phyloP scores from a whole-genome alignment of 2,329 filamentous ascomycete species.

The Trematosphaeria pertusa region DNA sequence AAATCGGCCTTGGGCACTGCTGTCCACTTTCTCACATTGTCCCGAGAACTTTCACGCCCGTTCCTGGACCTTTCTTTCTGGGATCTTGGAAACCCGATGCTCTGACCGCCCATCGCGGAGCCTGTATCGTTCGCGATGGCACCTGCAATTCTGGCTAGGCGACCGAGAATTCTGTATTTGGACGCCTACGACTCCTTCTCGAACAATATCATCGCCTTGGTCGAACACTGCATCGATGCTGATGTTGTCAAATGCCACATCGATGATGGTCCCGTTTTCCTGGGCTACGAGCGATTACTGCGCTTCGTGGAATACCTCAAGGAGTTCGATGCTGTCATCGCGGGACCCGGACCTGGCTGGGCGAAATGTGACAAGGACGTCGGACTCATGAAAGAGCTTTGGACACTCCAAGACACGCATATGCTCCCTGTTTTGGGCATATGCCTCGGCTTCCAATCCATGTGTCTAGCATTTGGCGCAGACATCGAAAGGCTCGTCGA shows the following conservation, averaged over 20 bases:
- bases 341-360: conserved; percentile 88
- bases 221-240: conserved; percentile 72
- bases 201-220: conserved; percentile 87
- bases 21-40: not conserved
- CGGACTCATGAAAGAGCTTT: conserved; percentile 80
- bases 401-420: conserved; percentile 67
- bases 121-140: conserved; percentile 29
- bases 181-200: conserved; percentile 98
- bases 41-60: not conserved
- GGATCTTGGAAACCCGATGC: no score
- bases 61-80: no score
- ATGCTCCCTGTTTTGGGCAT: conserved; percentile 83
- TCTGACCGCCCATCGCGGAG: not conserved
- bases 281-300: conserved; percentile 3
- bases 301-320: conserved; percentile 53
- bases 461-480: conserved; percentile 73
- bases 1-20: not conserved
- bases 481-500: conserved; percentile 70
- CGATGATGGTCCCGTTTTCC: conserved; percentile 53
- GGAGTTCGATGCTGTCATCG: conserved; percentile 82
- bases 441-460: conserved; percentile 86
- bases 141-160: conserved; percentile 31
- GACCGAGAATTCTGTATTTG: conserved; percentile 76
- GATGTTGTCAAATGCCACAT: conserved; percentile 76
- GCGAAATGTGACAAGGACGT: conserved; percentile 76